Conservation (phyloP, 768 basidiomycete species). For the Tylopilus vinaceipallidus region DNA sequence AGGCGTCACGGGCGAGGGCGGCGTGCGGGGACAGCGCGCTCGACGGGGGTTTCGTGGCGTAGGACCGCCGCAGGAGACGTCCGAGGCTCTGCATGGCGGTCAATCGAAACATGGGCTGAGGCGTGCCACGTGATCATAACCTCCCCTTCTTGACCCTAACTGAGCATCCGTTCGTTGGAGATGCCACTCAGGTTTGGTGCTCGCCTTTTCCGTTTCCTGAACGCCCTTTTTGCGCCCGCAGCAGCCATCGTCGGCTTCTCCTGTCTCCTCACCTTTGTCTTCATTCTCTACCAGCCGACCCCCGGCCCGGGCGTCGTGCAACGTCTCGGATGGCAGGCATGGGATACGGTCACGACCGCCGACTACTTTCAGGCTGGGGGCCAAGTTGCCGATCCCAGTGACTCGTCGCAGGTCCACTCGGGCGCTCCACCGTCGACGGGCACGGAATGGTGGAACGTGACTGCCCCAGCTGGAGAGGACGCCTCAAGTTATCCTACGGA, state of each 20-base stretch:
- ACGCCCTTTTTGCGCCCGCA: constrained; percentile 57
- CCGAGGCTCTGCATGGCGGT: constrained; percentile 29
- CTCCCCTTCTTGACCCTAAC: too few species aligned
- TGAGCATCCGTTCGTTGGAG: constrained; percentile 10
- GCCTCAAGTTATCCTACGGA: constrained; percentile 75
- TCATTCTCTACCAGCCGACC: constrained; percentile 78
- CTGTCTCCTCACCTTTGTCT: constrained; percentile 69
- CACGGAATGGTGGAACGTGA: constrained; percentile 19
- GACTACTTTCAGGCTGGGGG: constrained; percentile 2
- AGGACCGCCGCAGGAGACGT: constrained; percentile 38
- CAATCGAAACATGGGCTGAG: not conserved
- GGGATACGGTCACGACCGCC: constrained; percentile 60
- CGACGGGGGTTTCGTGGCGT: too few species aligned
- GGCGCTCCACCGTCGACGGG: not conserved
- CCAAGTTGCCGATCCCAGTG: too few species aligned
- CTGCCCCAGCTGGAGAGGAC: constrained; percentile 31
- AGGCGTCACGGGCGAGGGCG: constrained; percentile 57
- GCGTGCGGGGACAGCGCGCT: constrained; percentile 50
- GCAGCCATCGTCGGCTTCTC: constrained; percentile 65
- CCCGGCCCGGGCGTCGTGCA: constrained; percentile 69
- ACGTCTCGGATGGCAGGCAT: constrained; percentile 85
- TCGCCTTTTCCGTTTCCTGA: constrained; percentile 49
- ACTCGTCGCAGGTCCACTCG: too few species aligned
- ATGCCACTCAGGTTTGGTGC: too few species aligned
- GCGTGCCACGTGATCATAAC: too few species aligned